Evolutionary conservation across 2,329 filamentous ascomycete genomes (phyloP), one percentile per base, ranked within the genome.

Genomic region (Penicillium sp.): DNA sequence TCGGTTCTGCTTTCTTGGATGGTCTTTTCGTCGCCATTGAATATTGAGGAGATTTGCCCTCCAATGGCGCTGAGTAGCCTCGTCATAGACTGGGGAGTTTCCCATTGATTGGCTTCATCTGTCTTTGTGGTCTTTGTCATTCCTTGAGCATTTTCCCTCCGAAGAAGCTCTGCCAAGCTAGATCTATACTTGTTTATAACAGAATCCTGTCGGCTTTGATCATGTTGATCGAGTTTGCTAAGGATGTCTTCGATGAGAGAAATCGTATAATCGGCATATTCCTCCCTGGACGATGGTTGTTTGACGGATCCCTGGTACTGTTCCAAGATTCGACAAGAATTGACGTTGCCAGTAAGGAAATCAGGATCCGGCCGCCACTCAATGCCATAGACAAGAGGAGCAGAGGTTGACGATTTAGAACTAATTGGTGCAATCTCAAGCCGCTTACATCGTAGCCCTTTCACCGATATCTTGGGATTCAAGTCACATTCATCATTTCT

Each of bases 281-380:
- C 35, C 2, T 6, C 14, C 16, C 3, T 39, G 4, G 6, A 16
- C 3, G 6, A 4, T 1, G 11, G 6, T 3, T 13, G n/a, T 10
- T 40, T 16, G 10, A 8, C 22, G 2, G 10, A 7, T 8, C 3
- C 2, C 7, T 8, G 6, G 27, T 22, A 3, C 7, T 40, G 3
- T 3, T 37, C 20, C 1, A 14, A 10, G 6, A 51, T 37, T 6
- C 48, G 3, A 3, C 31, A 20, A 4, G 37, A 27, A 0, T 22
- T 24, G n/a, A 41, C 31, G 0, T 36, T 16, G 6, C 3, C 16
- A 1, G 41, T 29, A 28, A 61, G 26, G 3, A 61, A 51, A 18
- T 27, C 45, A 0, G 55, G 46, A 40, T 62, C 58, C 2, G 46
- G 27, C 8, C 47, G 48, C 60, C 60, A 62, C 20, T 57, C 45